Evolutionary conservation across 2,329 filamentous ascomycete species (phyloP), one percentile per base, ranked within the genome.

Genomic region (Phoma sp.): DNA sequence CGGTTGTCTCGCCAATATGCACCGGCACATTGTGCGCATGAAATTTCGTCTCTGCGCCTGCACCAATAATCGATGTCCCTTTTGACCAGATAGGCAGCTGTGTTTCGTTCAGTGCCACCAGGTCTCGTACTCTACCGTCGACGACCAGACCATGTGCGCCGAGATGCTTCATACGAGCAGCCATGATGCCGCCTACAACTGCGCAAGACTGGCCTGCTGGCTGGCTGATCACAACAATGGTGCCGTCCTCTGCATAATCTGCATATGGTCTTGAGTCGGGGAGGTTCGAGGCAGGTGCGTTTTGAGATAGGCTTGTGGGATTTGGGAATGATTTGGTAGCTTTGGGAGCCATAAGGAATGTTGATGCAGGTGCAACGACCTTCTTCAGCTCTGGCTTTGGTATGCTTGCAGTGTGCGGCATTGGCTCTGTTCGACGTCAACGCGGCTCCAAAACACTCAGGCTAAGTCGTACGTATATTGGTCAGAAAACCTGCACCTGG

Each of bases 151-250:
- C 88, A 60, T 79, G 78, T 15, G 83, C 84, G 12, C 84, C 83
- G 10, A 87, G 78, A 12, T 81, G 71, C 64, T 86, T 85, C 82
- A 92, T 89, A 17, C 89, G 80, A 25, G 83, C 77, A 5, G 87
- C 89, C 83, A 92, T 89, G 60, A 92, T 90, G 15, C 89, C 89
- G n/a, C 90, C 90, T 5, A 90, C 81, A 7, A 90, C 82, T 5
- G 89, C 89, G 73, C 89, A 91, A 45, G 80, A 81, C 69, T 91
- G 88, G 1, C 79, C 81, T 0, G 77, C 66, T 0, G 88, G 87
- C 65, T 92, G 88, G 56, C 84, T 83, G 53, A 92, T 81, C 4
- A 92, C 76, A 4, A 87, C 84, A 47, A 92, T 80, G 1, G 85
- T 88, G 7, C 80, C 82, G 0, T 81, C 76, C 21, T 83, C 74